Evolutionary conservation across 1,139 yeast genomes (phyloP), one percentile per base, ranked within the genome.

Genomic region (Geotrichum fermentans): DNA sequence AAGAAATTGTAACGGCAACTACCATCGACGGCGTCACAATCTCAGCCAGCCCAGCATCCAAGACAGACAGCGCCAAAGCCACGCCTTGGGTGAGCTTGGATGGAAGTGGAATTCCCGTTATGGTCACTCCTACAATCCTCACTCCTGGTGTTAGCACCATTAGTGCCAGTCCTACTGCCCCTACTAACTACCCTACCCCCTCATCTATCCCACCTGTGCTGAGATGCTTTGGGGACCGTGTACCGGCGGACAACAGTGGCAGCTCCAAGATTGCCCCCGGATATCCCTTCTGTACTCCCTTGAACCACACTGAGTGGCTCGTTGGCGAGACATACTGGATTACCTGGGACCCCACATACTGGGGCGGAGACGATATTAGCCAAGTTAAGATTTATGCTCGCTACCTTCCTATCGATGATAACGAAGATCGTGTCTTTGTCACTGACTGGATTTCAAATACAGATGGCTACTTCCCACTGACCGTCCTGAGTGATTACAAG

Each of bases 321-420:
- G 67, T 67, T 38, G 74, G 73, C 40, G 71, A 71, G 57, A 70
- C 71, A 7, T 71, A 71, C 56, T 71, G 73, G 72, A 58, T 70
- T 51, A 71, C 74, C 13, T 71, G 74, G 74, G 73, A 70, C 50
- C 72, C 74, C 47, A 51, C 65, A 3, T 70, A 66, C 58, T 70
- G 70, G 65, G 73, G 72, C 29, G 49, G 51, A 37, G 14, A n/a
- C 3, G 64, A 65, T 46, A 62, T 71, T 38, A 59, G 63, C 5
- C 55, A 65, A 42, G 73, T 71, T 39, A 59, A 58, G 41, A 50
- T 71, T 20, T 59, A 59, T 38, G 60, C 62, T 20, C 61, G 61
- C 6, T 65, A 65, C 41, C 68, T 72, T 47, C 70, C 69, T 30
- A 52, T 58, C 6, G 62, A 59, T 26, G 62, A 63, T 42, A 56